Evolutionary conservation across 2,329 filamentous ascomycete species (phyloP).

Genomic region (Plenodomus biglobosus): DNA sequence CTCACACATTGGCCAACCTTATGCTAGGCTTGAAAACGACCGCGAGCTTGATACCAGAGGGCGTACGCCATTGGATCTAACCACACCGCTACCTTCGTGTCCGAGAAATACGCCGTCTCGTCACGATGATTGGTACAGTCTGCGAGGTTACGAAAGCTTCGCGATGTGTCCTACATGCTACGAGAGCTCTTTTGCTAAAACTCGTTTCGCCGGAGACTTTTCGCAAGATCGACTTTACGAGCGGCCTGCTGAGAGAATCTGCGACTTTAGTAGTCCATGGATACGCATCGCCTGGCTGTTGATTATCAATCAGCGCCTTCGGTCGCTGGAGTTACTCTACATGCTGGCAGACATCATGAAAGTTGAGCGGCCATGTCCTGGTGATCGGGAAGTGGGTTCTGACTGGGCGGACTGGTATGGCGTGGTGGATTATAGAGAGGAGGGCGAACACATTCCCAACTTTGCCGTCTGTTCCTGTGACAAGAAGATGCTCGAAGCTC

Average conservation of each 20-base stretch:
- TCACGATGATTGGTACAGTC: constrained; percentile 77
- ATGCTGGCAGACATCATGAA: constrained; percentile 66
- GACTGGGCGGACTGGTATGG: constrained; percentile 69
- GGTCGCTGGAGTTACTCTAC: constrained; percentile 69
- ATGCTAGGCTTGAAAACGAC: neutral
- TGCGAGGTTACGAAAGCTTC: constrained; percentile 70
- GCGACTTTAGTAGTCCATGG: constrained; percentile 82
- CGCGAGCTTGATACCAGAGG: neutral
- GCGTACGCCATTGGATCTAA: constrained; percentile 7
- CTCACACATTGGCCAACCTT: neutral
- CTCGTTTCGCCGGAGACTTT: constrained; percentile 69
- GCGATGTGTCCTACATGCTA: constrained; percentile 84
- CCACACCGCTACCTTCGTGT: constrained; percentile 58
- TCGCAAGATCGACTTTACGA: constrained; percentile 61
- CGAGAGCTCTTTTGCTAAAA: constrained; percentile 66
- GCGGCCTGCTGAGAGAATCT: constrained; percentile 62
- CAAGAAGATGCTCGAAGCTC: constrained; percentile 67
- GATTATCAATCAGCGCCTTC: constrained; percentile 68
- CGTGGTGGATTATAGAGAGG: constrained; percentile 68
- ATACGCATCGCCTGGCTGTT: constrained; percentile 82
- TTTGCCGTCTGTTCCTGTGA: constrained; percentile 79
- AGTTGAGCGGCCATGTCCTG: constrained; percentile 61
- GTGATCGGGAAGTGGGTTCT: constrained; percentile 53
- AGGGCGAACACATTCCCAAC: constrained; percentile 63
- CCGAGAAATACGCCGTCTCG: constrained; percentile 65